phyloP scores from a whole-genome alignment of 108 stramenopile genomes.

The Cylindrotheca closterium region DNA sequence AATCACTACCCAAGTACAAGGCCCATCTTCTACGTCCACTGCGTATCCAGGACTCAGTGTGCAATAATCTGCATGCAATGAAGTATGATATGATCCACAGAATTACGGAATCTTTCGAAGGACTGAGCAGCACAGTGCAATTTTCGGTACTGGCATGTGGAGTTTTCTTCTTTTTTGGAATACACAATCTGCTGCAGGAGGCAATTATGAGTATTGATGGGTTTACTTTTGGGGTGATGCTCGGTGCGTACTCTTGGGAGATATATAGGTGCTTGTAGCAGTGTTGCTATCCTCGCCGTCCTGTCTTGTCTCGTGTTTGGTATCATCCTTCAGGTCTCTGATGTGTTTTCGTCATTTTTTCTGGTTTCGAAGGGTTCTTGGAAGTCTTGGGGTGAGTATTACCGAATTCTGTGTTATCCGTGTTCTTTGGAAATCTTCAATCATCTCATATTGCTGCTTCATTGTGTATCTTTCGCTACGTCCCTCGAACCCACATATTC shows the following conservation, averaged over 20 bases:
- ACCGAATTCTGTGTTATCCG: too few species aligned
- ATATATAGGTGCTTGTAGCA: neutral
- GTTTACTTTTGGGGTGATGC: slow-evolving; percentile 87
- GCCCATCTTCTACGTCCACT: too few species aligned
- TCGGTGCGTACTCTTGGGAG: slow-evolving; percentile 41
- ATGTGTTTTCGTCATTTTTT: neutral
- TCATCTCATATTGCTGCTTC: neutral
- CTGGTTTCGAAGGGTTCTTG: slow-evolving; percentile 43
- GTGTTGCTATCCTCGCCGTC: too few species aligned
- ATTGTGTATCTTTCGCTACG: neutral
- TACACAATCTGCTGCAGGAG: slow-evolving; percentile 91
- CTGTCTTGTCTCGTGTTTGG: too few species aligned
- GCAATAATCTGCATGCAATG: too few species aligned
- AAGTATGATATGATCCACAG: too few species aligned
- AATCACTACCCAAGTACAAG: too few species aligned
- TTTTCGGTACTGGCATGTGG: slow-evolving; percentile 36
- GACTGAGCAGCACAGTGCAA: slow-evolving; percentile 27
- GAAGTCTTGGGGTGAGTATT: slow-evolving; percentile 87
- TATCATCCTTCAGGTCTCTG: neutral
- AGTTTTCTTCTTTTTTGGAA: slow-evolving; percentile 88
- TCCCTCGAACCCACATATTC: neutral
- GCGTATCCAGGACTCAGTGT: too few species aligned
- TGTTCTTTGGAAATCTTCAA: neutral
- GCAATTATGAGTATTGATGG: slow-evolving; percentile 85
- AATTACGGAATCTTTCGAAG: slow-evolving; percentile 28